Base-by-base conservation (phyloP, 306 rosid species). In the Castanea sativa region DNA sequence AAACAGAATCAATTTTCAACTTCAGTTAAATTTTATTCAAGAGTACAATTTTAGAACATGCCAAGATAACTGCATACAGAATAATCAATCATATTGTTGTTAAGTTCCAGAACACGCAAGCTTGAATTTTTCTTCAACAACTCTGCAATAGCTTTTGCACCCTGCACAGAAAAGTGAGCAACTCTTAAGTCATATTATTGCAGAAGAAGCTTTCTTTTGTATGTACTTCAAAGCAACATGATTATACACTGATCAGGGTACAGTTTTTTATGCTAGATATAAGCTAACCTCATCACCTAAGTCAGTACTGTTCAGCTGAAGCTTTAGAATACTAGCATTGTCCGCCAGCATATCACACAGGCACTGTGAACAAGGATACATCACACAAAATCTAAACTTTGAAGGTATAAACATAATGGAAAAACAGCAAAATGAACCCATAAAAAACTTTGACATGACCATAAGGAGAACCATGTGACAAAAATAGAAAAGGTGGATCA, bases 201-300 rank as follows among this genome's bases (percentile, higher is more conserved):
- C 70, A 16, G 65, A 20, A 61, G 63, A 74, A 38, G 49, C 67
- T 35, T 74, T 74, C 59, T 55, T 73, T 18, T 56, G 64, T 58
- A 73, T 74, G 64, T 12, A 30, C 71, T 59, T 41, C 55, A 4
- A 38, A 63, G 55, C 74, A 64, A 59, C 27, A 30, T 74, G 76
- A 19, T 9, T 58, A 6, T 43, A 27, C 38, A 27, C 38, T 78
- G 38, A 14, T 23, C 73, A 18, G 52, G 71, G n/a, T 49, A 69
- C 30, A 9, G 53, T 21, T 56, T 76, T 80, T 64, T 13, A 81
- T 49, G 56, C 15, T 27, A 76, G 80, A 72, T 58, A 71, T 64
- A 74, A 84, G 75, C 97, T 84, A 83, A 95, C 99, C 99, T 93
- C 98, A 83, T 95, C 99, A 52, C 99, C 94, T 82, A 95, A 55